phyloP scores from a whole-genome alignment of 176 grass and related monocot genomes.

The Typha latifolia region DNA sequence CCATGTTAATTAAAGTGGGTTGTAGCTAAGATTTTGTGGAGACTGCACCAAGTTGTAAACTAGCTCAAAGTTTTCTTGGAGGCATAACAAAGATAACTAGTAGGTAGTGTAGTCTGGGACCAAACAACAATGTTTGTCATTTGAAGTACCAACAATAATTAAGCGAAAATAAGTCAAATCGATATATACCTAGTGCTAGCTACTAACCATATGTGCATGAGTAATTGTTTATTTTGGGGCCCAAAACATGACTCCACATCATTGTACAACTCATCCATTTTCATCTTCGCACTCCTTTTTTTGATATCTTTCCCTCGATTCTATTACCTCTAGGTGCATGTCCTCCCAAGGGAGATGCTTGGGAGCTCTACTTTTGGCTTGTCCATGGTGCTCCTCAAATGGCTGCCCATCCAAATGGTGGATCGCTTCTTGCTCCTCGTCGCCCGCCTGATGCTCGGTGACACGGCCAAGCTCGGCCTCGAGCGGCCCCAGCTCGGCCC shows the following conservation, averaged over 20 bases:
- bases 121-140: no score
- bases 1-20: neutral
- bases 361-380: conserved; percentile 66
- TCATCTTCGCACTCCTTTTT: conserved; percentile 13
- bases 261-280: conserved; percentile 9
- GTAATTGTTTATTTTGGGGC: no score
- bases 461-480: conserved; percentile 44
- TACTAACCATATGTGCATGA: no score
- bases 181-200: no score
- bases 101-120: no score
- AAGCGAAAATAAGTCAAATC: no score
- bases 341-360: conserved; percentile 70
- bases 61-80: neutral
- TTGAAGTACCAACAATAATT: no score
- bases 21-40: conserved; percentile 20
- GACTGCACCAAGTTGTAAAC: conserved; percentile 33
- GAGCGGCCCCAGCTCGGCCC: conserved; percentile 58
- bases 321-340: conserved; percentile 44
- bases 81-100: no score
- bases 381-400: conserved; percentile 53
- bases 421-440: conserved; percentile 50
- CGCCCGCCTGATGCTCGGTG: conserved; percentile 39
- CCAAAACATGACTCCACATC: no score
- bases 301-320: conserved; percentile 6
- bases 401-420: conserved; percentile 28